Conservation (phyloP, 352 stramenopile species). For the Globisporangium acanthophoron region DNA sequence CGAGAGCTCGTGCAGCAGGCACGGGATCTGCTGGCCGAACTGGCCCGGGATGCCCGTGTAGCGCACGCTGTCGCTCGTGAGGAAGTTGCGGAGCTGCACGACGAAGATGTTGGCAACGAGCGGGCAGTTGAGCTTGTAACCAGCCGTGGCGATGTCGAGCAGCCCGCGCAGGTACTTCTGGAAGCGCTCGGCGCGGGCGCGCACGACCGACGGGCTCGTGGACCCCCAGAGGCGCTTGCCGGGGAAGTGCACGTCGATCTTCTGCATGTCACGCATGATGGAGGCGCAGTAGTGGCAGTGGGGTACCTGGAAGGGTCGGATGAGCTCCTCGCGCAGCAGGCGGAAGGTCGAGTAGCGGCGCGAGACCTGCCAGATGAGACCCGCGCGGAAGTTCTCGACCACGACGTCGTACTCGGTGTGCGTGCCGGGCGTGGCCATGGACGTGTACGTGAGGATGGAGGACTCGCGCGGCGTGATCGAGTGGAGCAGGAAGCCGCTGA, state of each 20-base stretch:
- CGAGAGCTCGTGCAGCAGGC: slow-evolving; percentile 43
- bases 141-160: slow-evolving; percentile 41
- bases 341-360: slow-evolving; percentile 65
- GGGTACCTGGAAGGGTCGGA: slow-evolving; percentile 35
- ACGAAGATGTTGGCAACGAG: slow-evolving; percentile 45
- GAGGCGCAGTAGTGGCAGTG: slow-evolving; percentile 66
- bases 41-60: slow-evolving; percentile 33
- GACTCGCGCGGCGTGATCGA: slow-evolving; percentile 55
- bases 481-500: slow-evolving; percentile 56
- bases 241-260: slow-evolving; percentile 44
- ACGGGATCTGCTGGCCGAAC: slow-evolving; percentile 32
- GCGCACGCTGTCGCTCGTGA: slow-evolving; percentile 43
- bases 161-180: slow-evolving; percentile 52
- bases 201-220: slow-evolving; percentile 32
- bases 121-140: slow-evolving; percentile 48
- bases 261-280: slow-evolving; percentile 36
- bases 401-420: slow-evolving; percentile 69
- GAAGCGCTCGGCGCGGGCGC: slow-evolving; percentile 40
- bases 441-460: slow-evolving; percentile 43
- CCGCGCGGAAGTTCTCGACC: slow-evolving; percentile 47
- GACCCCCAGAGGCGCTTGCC: slow-evolving; percentile 59
- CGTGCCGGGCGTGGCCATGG: slow-evolving; percentile 28
- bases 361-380: slow-evolving; percentile 52
- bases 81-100: slow-evolving; percentile 51
- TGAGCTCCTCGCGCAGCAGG: slow-evolving; percentile 51